Conservation (phyloP, 2,329 filamentous ascomycete genomes). For the Trichoderma aggressivum region DNA sequence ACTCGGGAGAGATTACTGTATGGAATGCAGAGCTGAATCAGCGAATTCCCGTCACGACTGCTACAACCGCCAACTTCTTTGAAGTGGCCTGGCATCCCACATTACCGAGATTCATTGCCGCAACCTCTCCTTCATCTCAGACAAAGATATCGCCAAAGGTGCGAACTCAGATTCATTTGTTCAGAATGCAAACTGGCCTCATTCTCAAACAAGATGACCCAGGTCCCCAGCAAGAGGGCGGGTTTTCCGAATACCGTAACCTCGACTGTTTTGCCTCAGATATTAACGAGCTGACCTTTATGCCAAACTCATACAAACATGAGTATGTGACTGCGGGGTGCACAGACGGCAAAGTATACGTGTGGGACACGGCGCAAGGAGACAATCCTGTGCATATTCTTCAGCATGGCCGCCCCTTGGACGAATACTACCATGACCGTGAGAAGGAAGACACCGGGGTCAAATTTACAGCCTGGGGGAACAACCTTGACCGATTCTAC, state of each 20-base stretch:
- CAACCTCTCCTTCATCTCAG: slow-evolving; percentile 52
- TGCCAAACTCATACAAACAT: slow-evolving; percentile 50
- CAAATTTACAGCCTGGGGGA: slow-evolving; percentile 62
- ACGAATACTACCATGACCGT: slow-evolving; percentile 42
- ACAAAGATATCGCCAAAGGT: slow-evolving; percentile 43
- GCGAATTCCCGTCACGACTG: slow-evolving; percentile 47
- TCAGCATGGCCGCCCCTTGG: slow-evolving; percentile 46
- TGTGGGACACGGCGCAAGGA: slow-evolving; percentile 59
- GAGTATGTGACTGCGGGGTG: slow-evolving; percentile 59
- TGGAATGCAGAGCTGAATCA: slow-evolving; percentile 50
- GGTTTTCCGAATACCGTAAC: slow-evolving; percentile 45
- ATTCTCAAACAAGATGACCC: background rate
- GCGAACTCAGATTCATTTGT: slow-evolving; percentile 57
- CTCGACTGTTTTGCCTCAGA: slow-evolving; percentile 59
- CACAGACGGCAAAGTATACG: slow-evolving; percentile 59
- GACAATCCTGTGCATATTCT: slow-evolving; percentile 56
- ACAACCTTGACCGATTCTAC: slow-evolving; percentile 55
- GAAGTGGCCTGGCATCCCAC: slow-evolving; percentile 62
- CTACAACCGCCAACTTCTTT: slow-evolving; percentile 58
- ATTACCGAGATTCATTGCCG: slow-evolving; percentile 51
- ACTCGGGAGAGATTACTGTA: slow-evolving; percentile 58
- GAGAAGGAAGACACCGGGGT: slow-evolving; percentile 59
- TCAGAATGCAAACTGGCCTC: slow-evolving; percentile 28
- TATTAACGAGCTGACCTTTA: slow-evolving; percentile 60
- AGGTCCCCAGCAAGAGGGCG: background rate